Evolutionary conservation across 768 basidiomycete genomes (phyloP).

Genomic region (Russula griseocarnosa): DNA sequence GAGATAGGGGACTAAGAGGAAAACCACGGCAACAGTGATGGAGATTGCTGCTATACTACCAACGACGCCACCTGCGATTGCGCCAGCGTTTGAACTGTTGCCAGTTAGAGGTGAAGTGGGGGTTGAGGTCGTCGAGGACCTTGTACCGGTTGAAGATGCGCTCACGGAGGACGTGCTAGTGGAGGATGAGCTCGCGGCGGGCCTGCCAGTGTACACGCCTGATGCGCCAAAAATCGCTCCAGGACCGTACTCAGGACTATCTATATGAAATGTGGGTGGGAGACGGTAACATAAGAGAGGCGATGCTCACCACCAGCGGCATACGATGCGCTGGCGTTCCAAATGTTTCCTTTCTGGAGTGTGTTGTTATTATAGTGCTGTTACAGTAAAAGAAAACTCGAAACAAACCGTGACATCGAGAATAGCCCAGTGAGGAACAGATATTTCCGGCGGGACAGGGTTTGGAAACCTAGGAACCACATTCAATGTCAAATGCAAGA

Average conservation of each 20-base stretch:
- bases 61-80: not conserved
- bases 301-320: not conserved
- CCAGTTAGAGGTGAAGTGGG: too few relatives aligned
- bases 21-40: not conserved
- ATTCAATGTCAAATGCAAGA: not conserved
- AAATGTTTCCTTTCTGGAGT: not conserved
- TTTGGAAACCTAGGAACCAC: constrained; percentile 1
- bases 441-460: constrained; percentile 9
- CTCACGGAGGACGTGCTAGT: too few relatives aligned
- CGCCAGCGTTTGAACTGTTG: not conserved
- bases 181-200: not conserved
- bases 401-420: constrained; percentile 7
- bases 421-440: constrained; percentile 7
- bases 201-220: not conserved
- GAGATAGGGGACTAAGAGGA: too few relatives aligned
- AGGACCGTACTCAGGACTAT: not conserved
- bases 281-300: not conserved
- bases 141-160: too few relatives aligned
- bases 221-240: not conserved
- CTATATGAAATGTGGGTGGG: not conserved
- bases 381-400: not conserved
- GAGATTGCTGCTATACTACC: not conserved
- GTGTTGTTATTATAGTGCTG: not conserved
- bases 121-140: too few relatives aligned
- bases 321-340: not conserved